Evolutionary conservation across 495 filamentous ascomycete genomes (phyloP).

Genomic region (Evansstolkia leycettana): DNA sequence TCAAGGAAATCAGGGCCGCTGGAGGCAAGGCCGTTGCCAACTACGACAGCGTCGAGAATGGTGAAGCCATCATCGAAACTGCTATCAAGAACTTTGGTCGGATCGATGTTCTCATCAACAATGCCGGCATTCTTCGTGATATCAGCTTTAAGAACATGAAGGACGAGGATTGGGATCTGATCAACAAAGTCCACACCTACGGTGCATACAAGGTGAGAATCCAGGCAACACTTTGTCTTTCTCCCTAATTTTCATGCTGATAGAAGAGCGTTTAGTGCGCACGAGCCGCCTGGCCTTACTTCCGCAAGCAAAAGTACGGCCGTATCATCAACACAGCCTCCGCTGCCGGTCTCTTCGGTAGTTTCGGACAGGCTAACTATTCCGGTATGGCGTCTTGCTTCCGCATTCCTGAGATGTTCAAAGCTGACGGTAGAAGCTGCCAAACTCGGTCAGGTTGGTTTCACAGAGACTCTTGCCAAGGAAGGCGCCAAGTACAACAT

Average conservation of each 20-base stretch:
- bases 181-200: slow-evolving; percentile 86
- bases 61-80: slow-evolving; percentile 91
- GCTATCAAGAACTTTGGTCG: slow-evolving; percentile 87
- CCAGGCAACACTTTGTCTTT: background rate
- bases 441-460: slow-evolving; percentile 91
- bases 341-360: slow-evolving; percentile 89
- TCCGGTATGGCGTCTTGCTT: slow-evolving; percentile 40
- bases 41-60: slow-evolving; percentile 94
- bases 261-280: slow-evolving; percentile 46
- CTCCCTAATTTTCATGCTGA: slow-evolving; percentile 1
- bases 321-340: slow-evolving; percentile 94
- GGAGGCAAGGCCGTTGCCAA: slow-evolving; percentile 97
- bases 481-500: slow-evolving; percentile 99
- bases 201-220: slow-evolving; percentile 79
- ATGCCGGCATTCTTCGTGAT: slow-evolving; percentile 94
- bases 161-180: slow-evolving; percentile 91
- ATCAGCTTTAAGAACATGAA: slow-evolving; percentile 99
- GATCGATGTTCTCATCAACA: slow-evolving; percentile 93
- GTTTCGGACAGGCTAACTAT: slow-evolving; percentile 95
- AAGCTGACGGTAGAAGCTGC: slow-evolving; percentile 45
- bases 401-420: slow-evolving; percentile 1
- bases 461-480: slow-evolving; percentile 96
- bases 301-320: slow-evolving; percentile 97
- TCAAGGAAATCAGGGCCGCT: slow-evolving; percentile 81
- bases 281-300: slow-evolving; percentile 92